Conservation (phyloP, 2,329 filamentous ascomycete genomes). For the Metarhizium album region DNA sequence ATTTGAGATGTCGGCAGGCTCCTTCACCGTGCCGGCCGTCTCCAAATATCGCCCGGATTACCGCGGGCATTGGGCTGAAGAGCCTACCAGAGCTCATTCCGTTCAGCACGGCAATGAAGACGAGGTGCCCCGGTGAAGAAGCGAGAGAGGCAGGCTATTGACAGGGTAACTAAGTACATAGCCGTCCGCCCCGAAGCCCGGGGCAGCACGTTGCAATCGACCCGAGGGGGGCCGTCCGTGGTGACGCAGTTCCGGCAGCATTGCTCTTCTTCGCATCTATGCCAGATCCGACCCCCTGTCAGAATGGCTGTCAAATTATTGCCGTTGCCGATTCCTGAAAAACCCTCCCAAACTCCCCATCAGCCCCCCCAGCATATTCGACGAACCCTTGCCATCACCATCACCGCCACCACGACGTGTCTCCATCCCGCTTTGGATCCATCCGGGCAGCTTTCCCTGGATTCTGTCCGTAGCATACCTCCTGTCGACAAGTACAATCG, state of each 20-base stretch:
- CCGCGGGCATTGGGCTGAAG: constrained; percentile 19
- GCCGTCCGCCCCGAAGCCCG: constrained; percentile 15
- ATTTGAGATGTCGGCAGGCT: constrained; percentile 12
- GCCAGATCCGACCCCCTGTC: neutral
- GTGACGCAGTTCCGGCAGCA: too few species aligned
- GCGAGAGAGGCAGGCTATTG: constrained; percentile 17
- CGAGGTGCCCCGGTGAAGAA: constrained; percentile 16
- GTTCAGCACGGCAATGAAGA: constrained; percentile 14
- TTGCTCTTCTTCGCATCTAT: too few species aligned
- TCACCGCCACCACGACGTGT: constrained; percentile 28
- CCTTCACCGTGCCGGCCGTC: too few species aligned
- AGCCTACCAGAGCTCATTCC: constrained; percentile 20
- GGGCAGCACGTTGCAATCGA: constrained; percentile 10
- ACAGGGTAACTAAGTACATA: constrained; percentile 17
- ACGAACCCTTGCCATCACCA: constrained; percentile 32
- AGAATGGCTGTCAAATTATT: neutral
- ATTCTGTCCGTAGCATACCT: constrained; percentile 69
- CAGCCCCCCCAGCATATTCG: constrained; percentile 35
- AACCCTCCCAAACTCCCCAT: constrained; percentile 49
- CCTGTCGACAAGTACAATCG: constrained; percentile 74
- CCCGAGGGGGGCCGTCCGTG: too few species aligned
- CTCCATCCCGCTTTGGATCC: constrained; percentile 68
- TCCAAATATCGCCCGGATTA: constrained; percentile 17
- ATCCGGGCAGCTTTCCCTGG: constrained; percentile 69
- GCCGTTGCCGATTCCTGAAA: constrained; percentile 39